phyloP scores from a whole-genome alignment of 2,329 filamentous ascomycete genomes.

The Aspergillus fischeri region DNA sequence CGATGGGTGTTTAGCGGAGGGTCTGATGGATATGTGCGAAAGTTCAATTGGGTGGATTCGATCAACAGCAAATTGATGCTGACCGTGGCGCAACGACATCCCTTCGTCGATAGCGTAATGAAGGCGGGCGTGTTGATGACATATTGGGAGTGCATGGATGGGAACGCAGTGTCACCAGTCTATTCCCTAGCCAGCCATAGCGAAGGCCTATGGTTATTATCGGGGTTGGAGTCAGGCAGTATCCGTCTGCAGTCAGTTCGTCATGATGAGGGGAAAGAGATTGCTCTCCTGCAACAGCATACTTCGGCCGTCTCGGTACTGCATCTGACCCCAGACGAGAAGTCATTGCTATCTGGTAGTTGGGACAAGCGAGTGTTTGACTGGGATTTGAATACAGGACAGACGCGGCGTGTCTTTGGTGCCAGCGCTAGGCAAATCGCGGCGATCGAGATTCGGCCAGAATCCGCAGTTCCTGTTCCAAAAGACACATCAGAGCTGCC shows the following conservation, averaged over 20 bases:
- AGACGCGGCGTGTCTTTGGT: conserved; percentile 69
- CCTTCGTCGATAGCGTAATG: conserved; percentile 94
- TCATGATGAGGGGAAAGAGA: conserved; percentile 90
- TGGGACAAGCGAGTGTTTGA: conserved; percentile 95
- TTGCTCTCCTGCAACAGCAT: conserved; percentile 75
- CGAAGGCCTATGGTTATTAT: conserved; percentile 84
- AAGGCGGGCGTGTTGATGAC: conserved; percentile 93
- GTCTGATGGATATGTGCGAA: conserved; percentile 90
- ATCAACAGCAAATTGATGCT: conserved; percentile 91
- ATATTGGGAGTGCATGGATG: conserved; percentile 98
- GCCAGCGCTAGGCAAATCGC: conserved; percentile 80
- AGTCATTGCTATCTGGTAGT: conserved; percentile 80
- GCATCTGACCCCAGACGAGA: conserved; percentile 77
- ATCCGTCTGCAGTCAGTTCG: conserved; percentile 93
- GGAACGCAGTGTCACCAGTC: conserved; percentile 70
- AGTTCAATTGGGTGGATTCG: conserved; percentile 92
- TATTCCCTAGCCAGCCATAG: conserved; percentile 92
- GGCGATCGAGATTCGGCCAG: conserved; percentile 77
- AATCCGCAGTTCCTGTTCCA: conserved; percentile 70
- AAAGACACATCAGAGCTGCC: conserved; percentile 58
- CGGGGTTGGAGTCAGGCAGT: conserved; percentile 81
- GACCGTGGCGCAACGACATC: conserved; percentile 92
- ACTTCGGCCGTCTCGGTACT: conserved; percentile 89
- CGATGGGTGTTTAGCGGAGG: conserved; percentile 93
- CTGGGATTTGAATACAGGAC: conserved; percentile 89